Evolutionary conservation across 345 rosid species (phyloP), one percentile per base, ranked within the genome.

Genomic region (Mangifera indica): DNA sequence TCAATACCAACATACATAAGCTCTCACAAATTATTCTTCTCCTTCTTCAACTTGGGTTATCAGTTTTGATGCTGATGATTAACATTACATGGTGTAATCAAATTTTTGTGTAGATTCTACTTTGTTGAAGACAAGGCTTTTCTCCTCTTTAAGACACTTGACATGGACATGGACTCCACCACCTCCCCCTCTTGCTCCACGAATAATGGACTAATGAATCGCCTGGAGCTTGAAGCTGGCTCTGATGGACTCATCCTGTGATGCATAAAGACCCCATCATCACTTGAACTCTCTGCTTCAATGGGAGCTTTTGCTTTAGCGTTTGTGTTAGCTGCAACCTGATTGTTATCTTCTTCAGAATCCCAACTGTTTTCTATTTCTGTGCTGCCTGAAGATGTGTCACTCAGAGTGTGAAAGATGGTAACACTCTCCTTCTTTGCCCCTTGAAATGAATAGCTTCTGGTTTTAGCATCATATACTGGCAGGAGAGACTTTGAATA

Each of bases 391-490:
- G 89, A 87, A 66, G 93, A 76, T 42, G 87, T 72, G 20, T 80
- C 83, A 55, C 83, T 72, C 4, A 80, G 63, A 17, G 85, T 78
- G 75, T 79, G 77, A 70, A 85, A 84, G 66, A 86, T 51, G 0
- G 88, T 79, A 13, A 81, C 70, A 73, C 77, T 79, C 67, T 80
- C 88, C 64, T 78, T 86, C 78, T 78, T 75, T 54, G 77, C 82
- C 64, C 80, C 82, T 42, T 69, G 87, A 60, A 85, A 87, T 15
- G 90, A 85, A 8, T 76, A 77, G 80, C 89, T 88, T 73, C 83
- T 79, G 52, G 84, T 77, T 76, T 84, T 84, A 17, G 80, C 79
- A 60, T 79, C 76, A 51, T 71, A 83, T 66, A 84, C 67, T 48
- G 93, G 95, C 69, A 90, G 92, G 45, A 83, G 66, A 40, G 81